Evolutionary conservation across 108 stramenopile genomes (phyloP).

Genomic region (Seminavis robusta): DNA sequence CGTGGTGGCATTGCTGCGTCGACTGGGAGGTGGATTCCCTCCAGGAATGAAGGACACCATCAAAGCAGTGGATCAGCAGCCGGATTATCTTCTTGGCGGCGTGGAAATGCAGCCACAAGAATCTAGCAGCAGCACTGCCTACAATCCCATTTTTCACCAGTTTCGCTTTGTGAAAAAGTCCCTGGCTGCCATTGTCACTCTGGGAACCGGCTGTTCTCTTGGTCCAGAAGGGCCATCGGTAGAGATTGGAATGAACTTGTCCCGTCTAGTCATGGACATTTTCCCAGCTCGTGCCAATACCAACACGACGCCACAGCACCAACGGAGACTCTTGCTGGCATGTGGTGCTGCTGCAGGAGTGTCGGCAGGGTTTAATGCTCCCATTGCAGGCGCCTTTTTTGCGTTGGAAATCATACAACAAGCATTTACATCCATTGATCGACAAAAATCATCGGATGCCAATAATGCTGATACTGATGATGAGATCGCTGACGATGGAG

Average conservation of each 20-base stretch:
- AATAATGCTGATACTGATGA: too few species aligned
- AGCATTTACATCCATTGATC: constrained; percentile 23
- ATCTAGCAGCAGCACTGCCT: too few species aligned
- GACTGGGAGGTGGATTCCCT: constrained; percentile 35
- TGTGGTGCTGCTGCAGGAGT: constrained; percentile 83
- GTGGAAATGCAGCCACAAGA: neutral
- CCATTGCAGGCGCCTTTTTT: constrained; percentile 81
- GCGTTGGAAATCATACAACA: constrained; percentile 64
- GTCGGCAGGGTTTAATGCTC: constrained; percentile 82
- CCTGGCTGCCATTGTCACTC: constrained; percentile 59
- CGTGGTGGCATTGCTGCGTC: constrained; percentile 26
- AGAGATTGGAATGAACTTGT: constrained; percentile 51
- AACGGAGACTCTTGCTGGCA: constrained; percentile 52
- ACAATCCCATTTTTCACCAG: too few species aligned
- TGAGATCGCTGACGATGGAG: neutral
- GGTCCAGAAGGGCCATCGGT: constrained; percentile 81
- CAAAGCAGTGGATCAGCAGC: constrained; percentile 34
- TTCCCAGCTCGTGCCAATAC: constrained; percentile 19
- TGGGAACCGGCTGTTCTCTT: constrained; percentile 72
- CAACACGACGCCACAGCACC: constrained; percentile 12
- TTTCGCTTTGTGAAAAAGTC: constrained; percentile 41
- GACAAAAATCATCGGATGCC: too few species aligned
- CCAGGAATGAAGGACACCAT: constrained; percentile 41
- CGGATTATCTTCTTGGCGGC: neutral
- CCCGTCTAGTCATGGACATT: constrained; percentile 27